A percentile compares a stretch with the other conserved stretches of the same genome.
Conservation (phyloP, 106 monocot species). For the Ottelia alismoides region DNA sequence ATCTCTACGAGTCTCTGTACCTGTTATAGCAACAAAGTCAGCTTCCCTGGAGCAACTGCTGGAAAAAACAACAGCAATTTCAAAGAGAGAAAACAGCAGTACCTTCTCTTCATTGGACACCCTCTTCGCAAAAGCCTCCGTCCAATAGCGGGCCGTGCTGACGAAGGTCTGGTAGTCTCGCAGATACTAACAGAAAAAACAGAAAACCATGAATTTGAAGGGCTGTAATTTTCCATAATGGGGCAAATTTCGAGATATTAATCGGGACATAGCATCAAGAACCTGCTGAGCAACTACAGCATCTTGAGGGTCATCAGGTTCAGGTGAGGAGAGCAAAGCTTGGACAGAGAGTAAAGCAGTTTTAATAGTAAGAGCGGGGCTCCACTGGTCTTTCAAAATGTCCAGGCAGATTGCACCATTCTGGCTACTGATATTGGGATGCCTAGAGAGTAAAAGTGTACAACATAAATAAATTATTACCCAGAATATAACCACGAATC, state of each 20-base stretch:
- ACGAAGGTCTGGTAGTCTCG: slow-evolving; percentile 63
- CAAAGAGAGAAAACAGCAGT: not conserved
- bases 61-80: not conserved
- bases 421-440: slow-evolving; percentile 99
- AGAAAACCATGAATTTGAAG: too few species aligned
- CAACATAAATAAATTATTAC: too few species aligned
- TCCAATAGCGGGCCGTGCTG: slow-evolving; percentile 88
- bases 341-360: slow-evolving; percentile 91
- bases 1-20: slow-evolving; percentile 90
- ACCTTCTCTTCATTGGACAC: slow-evolving; percentile 84
- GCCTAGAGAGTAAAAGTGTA: slow-evolving; percentile 35
- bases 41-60: not conserved
- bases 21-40: slow-evolving; percentile 17
- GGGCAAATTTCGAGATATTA: not conserved
- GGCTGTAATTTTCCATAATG: too few species aligned
- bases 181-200: slow-evolving; percentile 46
- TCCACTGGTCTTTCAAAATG: slow-evolving; percentile 98
- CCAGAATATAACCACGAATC: too few species aligned
- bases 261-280: too few species aligned
- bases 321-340: slow-evolving; percentile 89
- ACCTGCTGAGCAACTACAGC: slow-evolving; percentile 99
- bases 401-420: slow-evolving; percentile 99
- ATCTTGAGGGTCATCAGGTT: slow-evolving; percentile 97
- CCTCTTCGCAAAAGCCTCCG: slow-evolving; percentile 85
- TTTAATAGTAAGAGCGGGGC: slow-evolving; percentile 93